Evolutionary conservation across 768 basidiomycete species (phyloP).

Genomic region (Mycena vitilis): DNA sequence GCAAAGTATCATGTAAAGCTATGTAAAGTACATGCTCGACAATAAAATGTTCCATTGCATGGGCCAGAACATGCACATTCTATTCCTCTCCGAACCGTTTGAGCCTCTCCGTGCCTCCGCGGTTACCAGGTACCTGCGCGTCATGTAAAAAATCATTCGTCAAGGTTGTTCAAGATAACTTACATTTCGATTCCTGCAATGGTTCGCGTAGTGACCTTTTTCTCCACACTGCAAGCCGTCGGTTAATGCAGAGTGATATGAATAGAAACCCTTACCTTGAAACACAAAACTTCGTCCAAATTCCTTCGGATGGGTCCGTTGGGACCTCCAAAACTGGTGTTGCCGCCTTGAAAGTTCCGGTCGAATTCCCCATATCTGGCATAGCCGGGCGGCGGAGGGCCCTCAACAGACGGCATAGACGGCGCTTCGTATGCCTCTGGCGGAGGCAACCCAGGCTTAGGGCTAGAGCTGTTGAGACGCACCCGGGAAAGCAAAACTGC

Average conservation of each 20-base stretch:
- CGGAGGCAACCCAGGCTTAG: constrained; percentile 78
- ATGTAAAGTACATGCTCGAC: too few species aligned
- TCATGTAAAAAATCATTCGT: neutral
- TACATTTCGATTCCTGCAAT: constrained; percentile 87
- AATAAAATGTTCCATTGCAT: too few species aligned
- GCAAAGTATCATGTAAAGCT: too few species aligned
- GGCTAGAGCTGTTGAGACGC: constrained; percentile 57
- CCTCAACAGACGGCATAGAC: constrained; percentile 80
- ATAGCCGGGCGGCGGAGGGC: constrained; percentile 91
- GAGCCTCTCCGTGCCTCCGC: constrained; percentile 81
- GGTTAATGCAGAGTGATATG: constrained; percentile 5
- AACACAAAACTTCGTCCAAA: constrained; percentile 86
- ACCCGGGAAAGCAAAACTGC: constrained; percentile 19
- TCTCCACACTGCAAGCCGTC: constrained; percentile 75
- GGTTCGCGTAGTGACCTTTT: constrained; percentile 95
- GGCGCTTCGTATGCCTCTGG: constrained; percentile 83
- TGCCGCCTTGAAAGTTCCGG: constrained; percentile 56
- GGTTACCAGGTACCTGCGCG: constrained; percentile 76
- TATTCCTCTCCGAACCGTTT: constrained; percentile 54
- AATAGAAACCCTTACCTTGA: constrained; percentile 68
- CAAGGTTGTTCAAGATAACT: neutral
- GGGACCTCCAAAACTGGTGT: constrained; percentile 40
- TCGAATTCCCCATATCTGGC: constrained; percentile 86
- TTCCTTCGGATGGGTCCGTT: constrained; percentile 69
- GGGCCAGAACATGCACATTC: neutral